Evolutionary conservation across 192 early-diverging fungal species (phyloP).

Genomic region (Piromyces finnis): DNA sequence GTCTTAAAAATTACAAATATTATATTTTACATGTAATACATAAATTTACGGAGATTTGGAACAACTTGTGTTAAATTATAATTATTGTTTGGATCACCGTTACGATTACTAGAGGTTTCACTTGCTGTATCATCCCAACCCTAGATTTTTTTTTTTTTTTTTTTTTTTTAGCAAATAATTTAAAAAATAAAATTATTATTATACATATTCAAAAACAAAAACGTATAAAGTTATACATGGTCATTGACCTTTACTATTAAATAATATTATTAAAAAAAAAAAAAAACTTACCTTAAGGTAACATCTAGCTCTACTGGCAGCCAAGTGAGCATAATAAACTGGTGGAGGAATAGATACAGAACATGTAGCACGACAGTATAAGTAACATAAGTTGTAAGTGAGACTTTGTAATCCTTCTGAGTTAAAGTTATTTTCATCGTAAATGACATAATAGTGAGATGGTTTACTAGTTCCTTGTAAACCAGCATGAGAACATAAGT

Average conservation of each 20-base stretch:
- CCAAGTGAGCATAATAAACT: background rate
- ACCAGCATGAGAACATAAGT: constrained; percentile 49
- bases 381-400: background rate
- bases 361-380: background rate
- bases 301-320: background rate
- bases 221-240: too few relatives aligned
- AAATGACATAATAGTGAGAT: constrained; percentile 75
- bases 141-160: too few relatives aligned
- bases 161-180: too few relatives aligned
- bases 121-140: background rate
- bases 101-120: background rate
- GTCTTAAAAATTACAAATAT: too few relatives aligned
- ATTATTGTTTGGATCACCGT: background rate
- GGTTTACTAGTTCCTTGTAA: constrained; percentile 86
- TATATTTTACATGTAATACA: background rate
- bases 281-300: background rate
- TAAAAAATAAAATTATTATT: too few relatives aligned
- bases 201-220: too few relatives aligned
- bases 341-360: background rate
- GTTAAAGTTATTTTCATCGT: constrained; percentile 68
- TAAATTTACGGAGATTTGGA: background rate
- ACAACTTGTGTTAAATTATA: background rate
- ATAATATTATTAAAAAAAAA: too few relatives aligned
- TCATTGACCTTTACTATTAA: too few relatives aligned
- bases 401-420: constrained; percentile 51